Percentiles rank a stretch among this genome's conserved stretches.
Evolutionary conservation across 148 eudicot genomes (phyloP).

Genomic region (Rhododendron griersonianum): DNA sequence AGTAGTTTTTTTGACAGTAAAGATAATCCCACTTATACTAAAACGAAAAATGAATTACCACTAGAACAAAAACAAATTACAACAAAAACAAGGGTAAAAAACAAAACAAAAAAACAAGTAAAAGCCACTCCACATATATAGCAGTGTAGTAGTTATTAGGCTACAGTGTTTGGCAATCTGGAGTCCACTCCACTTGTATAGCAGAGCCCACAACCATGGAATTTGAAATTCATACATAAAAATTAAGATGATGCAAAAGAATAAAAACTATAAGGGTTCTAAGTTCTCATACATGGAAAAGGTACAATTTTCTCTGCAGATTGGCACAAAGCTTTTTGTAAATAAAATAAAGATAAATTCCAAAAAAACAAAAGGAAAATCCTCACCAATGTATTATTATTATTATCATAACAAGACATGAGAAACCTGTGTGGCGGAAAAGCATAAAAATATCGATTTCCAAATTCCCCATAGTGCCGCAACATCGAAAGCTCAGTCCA

Average conservation of each 20-base stretch:
- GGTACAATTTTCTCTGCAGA: conserved; percentile 7
- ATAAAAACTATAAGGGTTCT: not conserved
- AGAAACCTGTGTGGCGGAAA: conserved; percentile 1
- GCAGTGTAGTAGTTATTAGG: not conserved
- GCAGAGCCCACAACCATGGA: not conserved
- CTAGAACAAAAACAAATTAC: too few relatives aligned
- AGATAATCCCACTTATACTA: too few relatives aligned
- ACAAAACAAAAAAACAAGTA: too few relatives aligned
- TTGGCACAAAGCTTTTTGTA: not conserved
- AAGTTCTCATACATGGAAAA: not conserved
- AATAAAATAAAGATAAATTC: not conserved
- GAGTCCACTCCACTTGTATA: not conserved
- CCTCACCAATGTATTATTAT: conserved; percentile 3
- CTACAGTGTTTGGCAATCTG: not conserved
- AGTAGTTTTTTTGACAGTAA: too few relatives aligned
- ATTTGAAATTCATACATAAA: not conserved
- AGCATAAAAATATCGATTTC: not conserved
- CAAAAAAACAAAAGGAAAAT: not conserved
- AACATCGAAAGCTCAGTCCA: conserved; percentile 1
- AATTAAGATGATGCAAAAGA: not conserved
- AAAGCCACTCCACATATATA: too few relatives aligned
- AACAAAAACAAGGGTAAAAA: too few relatives aligned
- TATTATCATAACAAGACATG: not conserved
- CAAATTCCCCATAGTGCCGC: not conserved
- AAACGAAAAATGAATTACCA: too few relatives aligned